These are phyloP conservation scores for Lachnellula willkommii DNA, from an alignment of 2,329 filamentous ascomycete species.

Conservation along the genomic window DNA sequence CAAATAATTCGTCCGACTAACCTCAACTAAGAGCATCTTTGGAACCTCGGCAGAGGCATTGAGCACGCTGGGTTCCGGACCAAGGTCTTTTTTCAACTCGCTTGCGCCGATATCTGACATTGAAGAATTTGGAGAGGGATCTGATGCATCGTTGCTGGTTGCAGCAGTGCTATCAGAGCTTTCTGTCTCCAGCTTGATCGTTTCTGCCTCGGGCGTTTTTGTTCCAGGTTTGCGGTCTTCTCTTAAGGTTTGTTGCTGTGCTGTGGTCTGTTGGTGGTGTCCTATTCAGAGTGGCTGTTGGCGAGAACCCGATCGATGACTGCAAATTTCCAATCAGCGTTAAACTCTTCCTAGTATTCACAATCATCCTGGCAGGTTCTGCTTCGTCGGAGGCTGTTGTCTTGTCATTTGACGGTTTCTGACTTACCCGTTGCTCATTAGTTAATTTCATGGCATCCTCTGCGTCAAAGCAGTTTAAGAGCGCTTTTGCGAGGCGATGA, in stretches of 20 bases:
- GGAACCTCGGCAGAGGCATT: not conserved
- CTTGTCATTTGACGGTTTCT: not conserved
- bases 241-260: not conserved
- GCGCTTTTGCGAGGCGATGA: slow-evolving; percentile 22
- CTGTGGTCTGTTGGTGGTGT: not conserved
- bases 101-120: not conserved
- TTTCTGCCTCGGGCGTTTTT: no score
- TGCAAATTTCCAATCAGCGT: slow-evolving; percentile 18
- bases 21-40: slow-evolving; percentile 23
- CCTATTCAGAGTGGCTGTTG: slow-evolving; percentile 9
- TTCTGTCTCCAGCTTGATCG: no score
- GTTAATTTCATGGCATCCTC: slow-evolving; percentile 11
- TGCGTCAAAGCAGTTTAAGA: slow-evolving; percentile 21
- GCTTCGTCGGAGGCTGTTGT: not conserved
- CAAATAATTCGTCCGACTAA: not conserved
- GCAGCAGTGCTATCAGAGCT: no score
- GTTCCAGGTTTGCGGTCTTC: no score
- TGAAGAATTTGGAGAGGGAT: no score
- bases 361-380: slow-evolving; percentile 10
- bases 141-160: no score
- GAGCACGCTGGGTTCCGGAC: not conserved
- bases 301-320: slow-evolving; percentile 21
- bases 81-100: not conserved
- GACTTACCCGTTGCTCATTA: slow-evolving; percentile 9
- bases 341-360: slow-evolving; percentile 11